Conservation (phyloP, 768 basidiomycete genomes). For the Crucibulum laeve region DNA sequence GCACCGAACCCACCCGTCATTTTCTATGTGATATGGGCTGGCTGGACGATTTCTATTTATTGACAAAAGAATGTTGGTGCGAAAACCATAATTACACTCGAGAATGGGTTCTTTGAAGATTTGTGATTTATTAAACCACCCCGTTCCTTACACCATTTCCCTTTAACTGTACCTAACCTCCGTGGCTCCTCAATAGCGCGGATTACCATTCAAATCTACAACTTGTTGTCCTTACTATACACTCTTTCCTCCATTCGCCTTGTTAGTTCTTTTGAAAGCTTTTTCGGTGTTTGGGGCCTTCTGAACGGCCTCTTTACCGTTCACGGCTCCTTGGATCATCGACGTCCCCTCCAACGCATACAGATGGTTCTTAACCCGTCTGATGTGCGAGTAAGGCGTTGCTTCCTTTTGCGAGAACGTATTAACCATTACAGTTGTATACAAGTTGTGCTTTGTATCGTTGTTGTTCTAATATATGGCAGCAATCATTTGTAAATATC, state of each 20-base stretch:
- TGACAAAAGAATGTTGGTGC: slow-evolving; percentile 1
- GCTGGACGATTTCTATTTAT: slow-evolving; percentile 18
- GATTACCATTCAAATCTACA: slow-evolving; percentile 10
- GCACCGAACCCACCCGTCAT: slow-evolving; percentile 9
- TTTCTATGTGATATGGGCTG: slow-evolving; percentile 20
- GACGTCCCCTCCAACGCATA: too few relatives aligned
- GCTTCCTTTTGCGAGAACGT: background rate
- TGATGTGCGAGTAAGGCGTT: background rate
- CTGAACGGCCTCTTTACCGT: too few relatives aligned
- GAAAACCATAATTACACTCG: background rate
- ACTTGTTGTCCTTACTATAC: slow-evolving; percentile 17
- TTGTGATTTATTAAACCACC: background rate
- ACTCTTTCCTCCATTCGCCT: too few relatives aligned
- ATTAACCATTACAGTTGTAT: too few relatives aligned
- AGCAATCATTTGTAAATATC: too few relatives aligned
- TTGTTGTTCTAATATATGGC: too few relatives aligned
- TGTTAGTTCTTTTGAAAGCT: too few relatives aligned
- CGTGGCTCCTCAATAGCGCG: slow-evolving; percentile 9
- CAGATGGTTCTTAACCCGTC: too few relatives aligned
- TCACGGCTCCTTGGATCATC: too few relatives aligned
- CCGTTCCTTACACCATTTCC: slow-evolving; percentile 4
- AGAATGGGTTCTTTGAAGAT: background rate
- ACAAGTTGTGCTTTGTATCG: too few relatives aligned
- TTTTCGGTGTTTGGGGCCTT: too few relatives aligned
- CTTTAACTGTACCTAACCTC: slow-evolving; percentile 12